Evolutionary conservation across 192 early-diverging fungal species (phyloP), one percentile per base, ranked within the genome.

Genomic region (Podochytrium sp.): DNA sequence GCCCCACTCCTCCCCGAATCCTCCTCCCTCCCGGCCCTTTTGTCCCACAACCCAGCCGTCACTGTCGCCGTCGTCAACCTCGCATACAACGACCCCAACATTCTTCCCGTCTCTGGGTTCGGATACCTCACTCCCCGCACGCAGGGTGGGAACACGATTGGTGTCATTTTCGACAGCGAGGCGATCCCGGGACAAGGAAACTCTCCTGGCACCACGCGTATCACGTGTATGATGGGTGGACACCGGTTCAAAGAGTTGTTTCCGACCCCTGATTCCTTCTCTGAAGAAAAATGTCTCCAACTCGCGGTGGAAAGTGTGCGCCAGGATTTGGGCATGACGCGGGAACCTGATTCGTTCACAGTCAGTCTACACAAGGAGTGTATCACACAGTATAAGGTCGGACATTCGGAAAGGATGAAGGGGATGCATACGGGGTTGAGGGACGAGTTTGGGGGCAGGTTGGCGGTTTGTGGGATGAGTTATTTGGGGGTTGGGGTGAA

Each of bases 141-240:
- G 0, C 85, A 89, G 23, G 81, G 78, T 32, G 82, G 90, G 2
- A 60, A 62, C 50, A 64, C 85, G 4, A 79, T 98, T 12, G 96
- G 96, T 7, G 85, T 90, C n/a, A 91, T 97, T 6, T 95, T 96
- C 78, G 96, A 98, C 75, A 94, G 93, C 14, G 90, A 89, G 51
- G 83, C 90, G 12, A 74, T 93, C 67, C 91, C 90, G 2, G 80
- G 72, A 14, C 93, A 95, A 60, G 91, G 92, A 49, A 55, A 55
- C 42, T 66, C 52, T 6, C 73, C 76, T 7, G n/a, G 20, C 25
- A 35, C 75, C 0, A 84, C 83, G 0, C 83, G 93, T 29, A 71
- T 96, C 4, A 97, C 95, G 2, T 93, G 90, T 12, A 97, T 98
- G 95, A 84, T 97, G 65, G 96, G 96, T 53, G 96, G 96, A 0